A percentile compares a stretch with the other conserved stretches of the same genome.
phyloP scores from a whole-genome alignment of 2,329 filamentous ascomycete species.

The Ophiostoma fasciatum region DNA sequence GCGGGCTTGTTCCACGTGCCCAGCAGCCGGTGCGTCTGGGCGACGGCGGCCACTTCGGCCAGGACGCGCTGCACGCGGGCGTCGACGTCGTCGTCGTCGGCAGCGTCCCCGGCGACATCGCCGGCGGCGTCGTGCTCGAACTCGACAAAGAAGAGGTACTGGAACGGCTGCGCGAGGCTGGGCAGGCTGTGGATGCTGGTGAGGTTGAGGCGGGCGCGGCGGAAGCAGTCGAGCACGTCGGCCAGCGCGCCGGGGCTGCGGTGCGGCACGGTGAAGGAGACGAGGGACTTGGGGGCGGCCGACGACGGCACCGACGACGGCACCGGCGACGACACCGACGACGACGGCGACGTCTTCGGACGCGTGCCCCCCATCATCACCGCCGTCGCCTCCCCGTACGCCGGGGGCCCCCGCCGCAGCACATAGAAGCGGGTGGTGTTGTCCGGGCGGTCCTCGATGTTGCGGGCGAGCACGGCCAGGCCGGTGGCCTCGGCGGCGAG shows the following conservation, averaged over 20 bases:
- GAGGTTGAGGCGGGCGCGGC: constrained; percentile 57
- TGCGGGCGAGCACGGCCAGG: constrained; percentile 52
- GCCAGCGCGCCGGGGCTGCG: constrained; percentile 67
- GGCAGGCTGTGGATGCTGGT: constrained; percentile 85
- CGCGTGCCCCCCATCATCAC: too few relatives aligned
- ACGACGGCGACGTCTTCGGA: too few relatives aligned
- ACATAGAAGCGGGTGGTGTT: constrained; percentile 74
- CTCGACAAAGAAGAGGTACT: constrained; percentile 93
- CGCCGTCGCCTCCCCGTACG: too few relatives aligned
- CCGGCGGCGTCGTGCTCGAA: constrained; percentile 44
- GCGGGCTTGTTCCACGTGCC: constrained; percentile 45
- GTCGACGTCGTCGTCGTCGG: constrained; percentile 18
- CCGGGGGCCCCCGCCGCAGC: constrained; percentile 32
- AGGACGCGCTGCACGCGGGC: constrained; percentile 47
- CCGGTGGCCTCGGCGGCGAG: constrained; percentile 56
- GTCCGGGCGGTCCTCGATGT: constrained; percentile 58
- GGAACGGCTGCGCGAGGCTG: constrained; percentile 59
- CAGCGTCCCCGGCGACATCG: constrained; percentile 14
- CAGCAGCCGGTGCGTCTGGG: constrained; percentile 51
- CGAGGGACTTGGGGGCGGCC: constrained; percentile 50
- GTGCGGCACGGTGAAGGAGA: constrained; percentile 75
- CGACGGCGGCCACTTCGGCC: constrained; percentile 38
- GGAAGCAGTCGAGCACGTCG: constrained; percentile 66
- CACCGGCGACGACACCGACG: background rate
- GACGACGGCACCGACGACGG: background rate